Base-by-base conservation (phyloP, 2,329 filamentous ascomycete species). In the Amauroascus verrucosus region DNA sequence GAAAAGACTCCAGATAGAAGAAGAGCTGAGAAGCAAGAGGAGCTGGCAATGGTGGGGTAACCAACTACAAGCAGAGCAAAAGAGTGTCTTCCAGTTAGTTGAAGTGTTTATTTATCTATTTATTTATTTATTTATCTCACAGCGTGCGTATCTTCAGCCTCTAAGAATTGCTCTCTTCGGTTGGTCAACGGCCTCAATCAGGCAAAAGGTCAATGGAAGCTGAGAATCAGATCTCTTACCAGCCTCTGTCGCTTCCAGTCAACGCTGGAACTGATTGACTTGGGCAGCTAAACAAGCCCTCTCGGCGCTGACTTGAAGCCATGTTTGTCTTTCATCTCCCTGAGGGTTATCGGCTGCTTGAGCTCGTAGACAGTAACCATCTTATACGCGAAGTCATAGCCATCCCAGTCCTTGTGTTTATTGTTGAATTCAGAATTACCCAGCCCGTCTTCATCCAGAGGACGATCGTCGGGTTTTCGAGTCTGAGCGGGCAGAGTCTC, bases 301-400 rank as follows among this genome's bases (percentile, higher is more conserved):
- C 43, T 28, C 22, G 43, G 43, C 16, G 54, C 54, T 9, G 16
- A 80, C 62, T 80, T 77, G 68, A 81, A 75, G 50, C 78, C 74
- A 59, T 78, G 77, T 52, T 79, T 73, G 57, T 75, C 45, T 59
- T 24, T 58, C 61, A 64, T 60, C 52, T 58, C 57, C 20, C 26
- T 20, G 32, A 57, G 50, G 11, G 56, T 45, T 6, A n/a, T n/a
- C 0, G 57, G 54, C 7, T 13, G 11, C 0, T 52, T 47, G 26
- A 64, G 55, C 48, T 64, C 51, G 26, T 62, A 66, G 6, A 63
- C 62, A 0, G 56, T 58, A 0, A 55, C 51, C 1, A 66, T 59
- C 6, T 57, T 53, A 53, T 65, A 66, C 1, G 64, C 64, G 2
- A 55, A 67, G 22, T 66, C 58, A 13, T 63, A 65, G 2, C 60